A percentile compares a stretch with the other conserved stretches of the same genome.
Conservation (phyloP, 768 basidiomycete genomes). For the Boletales sp. region DNA sequence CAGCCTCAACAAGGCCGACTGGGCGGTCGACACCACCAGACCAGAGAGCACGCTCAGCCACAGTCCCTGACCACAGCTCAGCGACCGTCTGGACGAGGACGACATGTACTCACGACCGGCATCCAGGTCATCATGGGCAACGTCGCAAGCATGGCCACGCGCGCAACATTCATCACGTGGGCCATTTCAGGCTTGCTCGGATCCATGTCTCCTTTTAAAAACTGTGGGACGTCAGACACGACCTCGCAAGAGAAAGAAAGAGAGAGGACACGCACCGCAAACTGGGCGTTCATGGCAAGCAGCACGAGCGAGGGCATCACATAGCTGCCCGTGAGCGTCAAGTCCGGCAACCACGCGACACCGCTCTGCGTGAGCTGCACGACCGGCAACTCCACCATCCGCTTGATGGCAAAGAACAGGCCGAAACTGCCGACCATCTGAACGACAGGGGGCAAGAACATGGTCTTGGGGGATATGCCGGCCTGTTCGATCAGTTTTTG, state of each 20-base stretch:
- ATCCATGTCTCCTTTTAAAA: conserved; percentile 54
- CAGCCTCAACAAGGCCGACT: conserved; percentile 44
- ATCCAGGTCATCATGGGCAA: conserved; percentile 54
- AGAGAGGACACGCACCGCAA: conserved; percentile 47
- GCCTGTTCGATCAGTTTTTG: conserved; percentile 57
- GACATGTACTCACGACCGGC: conserved; percentile 55
- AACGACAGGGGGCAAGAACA: conserved; percentile 54
- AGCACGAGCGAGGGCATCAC: conserved; percentile 62
- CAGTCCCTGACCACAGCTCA: conserved; percentile 42
- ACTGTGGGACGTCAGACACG: conserved; percentile 19
- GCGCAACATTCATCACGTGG: conserved; percentile 68
- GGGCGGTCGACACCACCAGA: conserved; percentile 42
- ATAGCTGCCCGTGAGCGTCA: conserved; percentile 79
- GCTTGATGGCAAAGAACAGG: conserved; percentile 78
- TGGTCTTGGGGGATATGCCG: conserved; percentile 55
- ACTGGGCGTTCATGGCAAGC: conserved; percentile 62
- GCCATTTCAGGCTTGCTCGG: conserved; percentile 49
- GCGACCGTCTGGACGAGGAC: background rate
- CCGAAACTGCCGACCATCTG: conserved; percentile 78
- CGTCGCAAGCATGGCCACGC: conserved; percentile 49
- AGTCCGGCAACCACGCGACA: conserved; percentile 65
- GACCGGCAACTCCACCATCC: conserved; percentile 67
- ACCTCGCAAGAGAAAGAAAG: background rate
- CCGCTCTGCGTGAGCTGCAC: conserved; percentile 77
- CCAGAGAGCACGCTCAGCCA: conserved; percentile 56